Percentiles rank a stretch among this genome's conserved stretches.
phyloP scores from a whole-genome alignment of 495 filamentous ascomycete genomes.

The Chaetomium tenue region DNA sequence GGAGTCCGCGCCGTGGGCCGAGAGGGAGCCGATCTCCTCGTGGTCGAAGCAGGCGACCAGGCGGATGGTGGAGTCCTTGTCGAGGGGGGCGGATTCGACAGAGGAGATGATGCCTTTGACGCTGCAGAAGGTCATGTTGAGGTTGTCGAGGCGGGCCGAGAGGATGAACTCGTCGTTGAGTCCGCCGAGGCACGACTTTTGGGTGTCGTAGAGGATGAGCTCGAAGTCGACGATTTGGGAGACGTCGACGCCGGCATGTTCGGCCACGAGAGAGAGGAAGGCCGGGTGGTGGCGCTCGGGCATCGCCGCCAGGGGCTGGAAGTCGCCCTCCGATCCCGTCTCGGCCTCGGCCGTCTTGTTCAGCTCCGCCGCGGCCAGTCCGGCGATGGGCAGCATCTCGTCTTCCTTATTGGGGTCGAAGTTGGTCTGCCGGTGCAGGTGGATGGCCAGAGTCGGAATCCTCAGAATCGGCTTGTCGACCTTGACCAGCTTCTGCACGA shows the following conservation, averaged over 20 bases:
- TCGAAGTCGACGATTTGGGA: constrained; percentile 88
- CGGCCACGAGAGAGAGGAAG: constrained; percentile 81
- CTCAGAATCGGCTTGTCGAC: constrained; percentile 86
- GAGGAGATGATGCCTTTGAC: constrained; percentile 79
- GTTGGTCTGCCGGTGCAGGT: constrained; percentile 77
- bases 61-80: constrained; percentile 76
- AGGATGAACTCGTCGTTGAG: constrained; percentile 92
- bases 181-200: constrained; percentile 83
- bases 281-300: constrained; percentile 86
- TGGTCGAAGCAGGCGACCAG: constrained; percentile 93
- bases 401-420: constrained; percentile 97
- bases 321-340: constrained; percentile 48
- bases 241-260: constrained; percentile 65
- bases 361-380: constrained; percentile 80
- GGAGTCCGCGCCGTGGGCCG: constrained; percentile 89
- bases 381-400: constrained; percentile 90
- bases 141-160: constrained; percentile 88
- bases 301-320: constrained; percentile 70
- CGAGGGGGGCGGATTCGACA: constrained; percentile 59
- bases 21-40: constrained; percentile 91
- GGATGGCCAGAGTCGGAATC: constrained; percentile 89
- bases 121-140: constrained; percentile 91
- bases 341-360: constrained; percentile 57
- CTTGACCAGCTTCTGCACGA: constrained; percentile 83
- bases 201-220: constrained; percentile 92